Percentiles rank a stretch among this genome's conserved stretches.
Evolutionary conservation across 192 early-diverging fungal genomes (phyloP).

Genomic region (Podochytrium sp.): DNA sequence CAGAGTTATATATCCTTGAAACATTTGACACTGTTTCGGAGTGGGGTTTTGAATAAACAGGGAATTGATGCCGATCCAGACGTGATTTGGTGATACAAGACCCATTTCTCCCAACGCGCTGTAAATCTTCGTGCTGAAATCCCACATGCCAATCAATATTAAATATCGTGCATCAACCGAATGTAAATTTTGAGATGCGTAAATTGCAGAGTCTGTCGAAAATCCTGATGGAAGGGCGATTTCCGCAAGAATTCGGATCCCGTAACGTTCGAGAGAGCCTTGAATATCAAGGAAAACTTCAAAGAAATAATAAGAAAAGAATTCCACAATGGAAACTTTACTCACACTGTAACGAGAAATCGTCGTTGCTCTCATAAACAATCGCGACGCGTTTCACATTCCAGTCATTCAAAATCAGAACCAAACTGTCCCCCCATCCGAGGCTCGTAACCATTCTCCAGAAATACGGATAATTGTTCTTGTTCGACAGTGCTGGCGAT

Average conservation of each 20-base stretch:
- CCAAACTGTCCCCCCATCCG: neutral
- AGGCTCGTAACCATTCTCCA: no score
- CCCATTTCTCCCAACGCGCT: neutral
- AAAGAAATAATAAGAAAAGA: neutral
- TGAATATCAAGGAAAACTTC: constrained; percentile 1
- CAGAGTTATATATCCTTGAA: no score
- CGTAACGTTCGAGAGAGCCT: neutral
- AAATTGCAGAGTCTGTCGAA: neutral
- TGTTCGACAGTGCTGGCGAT: neutral
- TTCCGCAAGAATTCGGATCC: neutral
- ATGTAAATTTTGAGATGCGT: neutral
- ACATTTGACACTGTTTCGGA: no score
- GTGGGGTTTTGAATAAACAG: no score
- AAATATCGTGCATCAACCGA: neutral
- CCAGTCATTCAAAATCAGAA: constrained; percentile 3
- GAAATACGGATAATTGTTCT: neutral
- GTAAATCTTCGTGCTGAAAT: neutral
- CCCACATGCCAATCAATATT: neutral
- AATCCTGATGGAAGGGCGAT: neutral
- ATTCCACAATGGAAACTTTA: neutral
- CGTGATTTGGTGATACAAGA: neutral
- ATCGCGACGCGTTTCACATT: constrained; percentile 10
- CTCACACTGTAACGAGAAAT: neutral
- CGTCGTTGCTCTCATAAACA: constrained; percentile 1
- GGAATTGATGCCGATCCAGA: neutral